Evolutionary conservation across 2,329 filamentous ascomycete genomes (phyloP), one percentile per base, ranked within the genome.

Genomic region (Alternaria sp.): DNA sequence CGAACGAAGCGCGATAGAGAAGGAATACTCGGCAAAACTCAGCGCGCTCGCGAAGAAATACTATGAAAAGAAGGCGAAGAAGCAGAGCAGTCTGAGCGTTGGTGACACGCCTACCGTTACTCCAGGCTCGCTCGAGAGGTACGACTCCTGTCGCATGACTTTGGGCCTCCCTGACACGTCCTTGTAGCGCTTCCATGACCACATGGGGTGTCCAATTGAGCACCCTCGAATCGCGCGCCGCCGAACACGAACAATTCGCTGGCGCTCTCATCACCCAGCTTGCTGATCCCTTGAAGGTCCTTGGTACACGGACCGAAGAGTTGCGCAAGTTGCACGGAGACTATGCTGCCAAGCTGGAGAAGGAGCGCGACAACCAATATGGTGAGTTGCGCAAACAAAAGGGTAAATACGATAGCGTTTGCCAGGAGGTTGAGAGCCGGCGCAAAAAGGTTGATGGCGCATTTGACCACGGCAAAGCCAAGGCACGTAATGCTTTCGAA

Each of bases 141-240:
- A 80, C 58, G 72, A 25, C 12, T 58, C 34, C 69, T 40, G n/a
- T 52, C 20, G n/a, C 43, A 28, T 28, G 4, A 14, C 12, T 32
- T 22, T 20, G 16, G 34, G 28, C 20, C 8, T 28, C 18, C 34
- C 66, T 69, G 41, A 68, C 57, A 34, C 48, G 38, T 20, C 34
- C 40, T 22, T n/a, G 40, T n/a, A 92, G 94, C 77, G 95, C 95
- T 54, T 98, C 94, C 22, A 87, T 99, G 77, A 98, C 94, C 27
- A 99, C 94, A 54, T 99, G 95, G 95, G 91, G 92, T 12, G 95
- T 94, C 4, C 95, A 98, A 79, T 86, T 99, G 55, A 94, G 88
- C 30, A 96, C 94, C 0, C 86, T 98, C 67, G 96, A 99, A 81
- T 87, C 89, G 44, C 89, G 93, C 70, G 95, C 95, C 41, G 86